Base-by-base conservation (phyloP, 164 flowering plant genomes). In the Magnolia sinica region DNA sequence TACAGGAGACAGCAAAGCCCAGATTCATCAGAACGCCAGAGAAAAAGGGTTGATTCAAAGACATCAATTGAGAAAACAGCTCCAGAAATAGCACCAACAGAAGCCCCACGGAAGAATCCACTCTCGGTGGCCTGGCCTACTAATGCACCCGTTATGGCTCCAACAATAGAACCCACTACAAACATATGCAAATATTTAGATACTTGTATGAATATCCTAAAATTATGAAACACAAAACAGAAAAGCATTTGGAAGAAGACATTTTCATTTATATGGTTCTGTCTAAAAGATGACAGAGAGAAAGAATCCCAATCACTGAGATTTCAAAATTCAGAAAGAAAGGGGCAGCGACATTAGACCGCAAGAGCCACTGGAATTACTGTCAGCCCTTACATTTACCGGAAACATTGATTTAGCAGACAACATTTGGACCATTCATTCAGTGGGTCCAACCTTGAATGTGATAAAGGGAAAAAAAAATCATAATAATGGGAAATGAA, bases 31-130 rank as follows among this genome's bases (percentile, higher is more conserved):
- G 95, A 88, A 65, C 87, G 90, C 98, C 96, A 93, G 58, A 93
- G 88, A 84, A 86, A 78, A 65, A 87, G 87, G 51, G 93, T 88
- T 4, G 95, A 88, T 80, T 93, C 98, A 70, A 93, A 91, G 75
- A 91, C 96, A 81, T 93, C 96, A 71, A 91, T 90, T 0, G 98
- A 93, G 88, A 91, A 91, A 79, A 91, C 96, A 78, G 98, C 98
- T 51, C 96, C 98, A 23, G 98, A 91, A n/a, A 93, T 91, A 65
- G 98, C 96, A 51, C 98, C 98, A 70, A 93, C 87, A 5, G 92
- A 93, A 61, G 96, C 95, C 65, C 98, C 96, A 67, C 95, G 79
- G 50, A 91, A 84, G 72, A 93, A 91, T 8, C 98, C 98, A 51
- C 98, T 93, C 78, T 93, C 96, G 0, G 93, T 91, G 74, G 90